Evolutionary conservation across 2,329 filamentous ascomycete species (phyloP), one percentile per base, ranked within the genome.

Genomic region (Aspergillus sp.): DNA sequence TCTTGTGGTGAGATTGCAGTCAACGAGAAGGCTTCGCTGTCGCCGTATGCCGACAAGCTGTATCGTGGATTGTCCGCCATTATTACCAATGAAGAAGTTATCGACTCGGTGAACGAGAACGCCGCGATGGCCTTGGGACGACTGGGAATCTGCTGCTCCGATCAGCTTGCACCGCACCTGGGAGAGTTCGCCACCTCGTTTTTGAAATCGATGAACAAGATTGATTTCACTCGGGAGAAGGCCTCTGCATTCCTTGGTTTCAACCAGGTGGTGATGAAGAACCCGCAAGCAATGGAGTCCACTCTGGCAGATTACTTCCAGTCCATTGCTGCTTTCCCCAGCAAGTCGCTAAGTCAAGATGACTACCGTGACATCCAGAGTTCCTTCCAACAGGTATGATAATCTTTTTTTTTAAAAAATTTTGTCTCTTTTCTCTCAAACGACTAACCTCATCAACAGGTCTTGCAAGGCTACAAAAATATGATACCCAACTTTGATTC

Each of bases 211-310:
- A 94, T 98, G 79, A 79, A 82, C 47, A 86, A 89, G 50, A 85
- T 97, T 29, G 85, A 89, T 41, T 85, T 88, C 59, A 91, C 89
- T 2, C 88, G 95, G 48, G 93, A 98, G 69, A 98, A 98, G 71
- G 89, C 87, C 1, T 90, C 90, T 27, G 91, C 93, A 0, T 88
- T 97, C 65, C 83, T 88, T 58, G 93, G 93, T 0, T 96, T 98
- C 69, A 87, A 88, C 43, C 78, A 86, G 54, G 79, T 95, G 38
- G 86, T 97, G 4, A 79, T 86, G 49, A 81, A 83, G 60, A 97
- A 97, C 59, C 93, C 93, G 1, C 81, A 90, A 61, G 89, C 90
- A 2, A 91, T 98, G 81, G 93, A 97, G 69, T 85, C 85, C 54
- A 86, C 83, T 45, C 74, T 98, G 33, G 75, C 85, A 31, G 80